Evolutionary conservation across 139 green algal species (phyloP).

Genomic region (Mychonastes homosphaera): DNA sequence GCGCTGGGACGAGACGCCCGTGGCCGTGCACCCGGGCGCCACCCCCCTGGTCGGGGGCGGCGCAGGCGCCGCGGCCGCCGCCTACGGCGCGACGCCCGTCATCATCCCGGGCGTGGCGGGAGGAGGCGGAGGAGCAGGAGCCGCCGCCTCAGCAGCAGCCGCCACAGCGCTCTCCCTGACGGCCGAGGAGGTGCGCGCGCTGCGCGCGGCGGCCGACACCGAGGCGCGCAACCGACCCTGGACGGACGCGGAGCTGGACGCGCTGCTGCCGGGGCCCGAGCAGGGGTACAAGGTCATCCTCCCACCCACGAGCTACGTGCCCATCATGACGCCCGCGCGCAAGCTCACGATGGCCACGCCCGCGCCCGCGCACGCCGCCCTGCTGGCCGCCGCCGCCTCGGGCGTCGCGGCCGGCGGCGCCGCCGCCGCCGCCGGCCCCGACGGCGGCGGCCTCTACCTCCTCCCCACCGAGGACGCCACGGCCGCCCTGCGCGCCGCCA

Average conservation of each 20-base stretch:
- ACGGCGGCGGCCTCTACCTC: not conserved
- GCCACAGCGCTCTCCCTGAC: slow-evolving; percentile 44
- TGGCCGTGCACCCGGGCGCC: slow-evolving; percentile 16
- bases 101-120: slow-evolving; percentile 12
- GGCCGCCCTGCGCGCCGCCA: slow-evolving; percentile 24
- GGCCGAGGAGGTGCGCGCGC: slow-evolving; percentile 62
- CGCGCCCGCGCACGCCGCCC: slow-evolving; percentile 38
- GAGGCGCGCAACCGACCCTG: slow-evolving; percentile 85
- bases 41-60: slow-evolving; percentile 25
- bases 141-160: slow-evolving; percentile 6
- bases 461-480: slow-evolving; percentile 10
- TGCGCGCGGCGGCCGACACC: slow-evolving; percentile 75
- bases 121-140: slow-evolving; percentile 12
- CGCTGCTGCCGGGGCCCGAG: slow-evolving; percentile 73
- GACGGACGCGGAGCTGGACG: slow-evolving; percentile 90
- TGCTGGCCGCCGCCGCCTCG: not conserved
- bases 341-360: slow-evolving; percentile 91
- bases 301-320: slow-evolving; percentile 75
- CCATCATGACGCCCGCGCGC: slow-evolving; percentile 83
- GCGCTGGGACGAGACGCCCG: slow-evolving; percentile 79
- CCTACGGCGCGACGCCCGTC: slow-evolving; percentile 30
- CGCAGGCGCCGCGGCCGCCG: slow-evolving; percentile 11
- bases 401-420: not conserved
- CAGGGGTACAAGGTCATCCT: slow-evolving; percentile 84
- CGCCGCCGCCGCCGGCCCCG: not conserved